These are phyloP conservation scores for Phlebopus sp. DNA, from an alignment of 1,284 basidiomycete genomes.

Conservation along the genomic window DNA sequence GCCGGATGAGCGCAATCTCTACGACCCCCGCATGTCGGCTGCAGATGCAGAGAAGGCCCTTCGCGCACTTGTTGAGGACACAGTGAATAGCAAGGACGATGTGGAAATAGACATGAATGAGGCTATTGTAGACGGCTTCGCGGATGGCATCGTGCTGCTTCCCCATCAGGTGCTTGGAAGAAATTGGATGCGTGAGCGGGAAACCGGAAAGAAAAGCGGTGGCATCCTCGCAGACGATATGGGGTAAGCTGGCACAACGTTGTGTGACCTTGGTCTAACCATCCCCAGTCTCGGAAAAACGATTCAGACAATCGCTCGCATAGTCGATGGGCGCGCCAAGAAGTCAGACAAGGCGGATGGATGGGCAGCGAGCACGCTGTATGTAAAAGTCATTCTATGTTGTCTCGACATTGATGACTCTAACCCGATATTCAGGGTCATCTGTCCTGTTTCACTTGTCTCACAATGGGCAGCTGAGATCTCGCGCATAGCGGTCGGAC, in stretches of 20 bases:
- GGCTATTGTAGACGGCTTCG: slow-evolving; percentile 71
- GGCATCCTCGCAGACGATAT: slow-evolving; percentile 94
- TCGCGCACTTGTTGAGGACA: slow-evolving; percentile 56
- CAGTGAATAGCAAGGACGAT: slow-evolving; percentile 39
- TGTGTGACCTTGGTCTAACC: slow-evolving; percentile 4
- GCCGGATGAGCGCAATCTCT: slow-evolving; percentile 30
- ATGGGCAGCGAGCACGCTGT: slow-evolving; percentile 74
- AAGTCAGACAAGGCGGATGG: slow-evolving; percentile 71
- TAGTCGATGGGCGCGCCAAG: slow-evolving; percentile 72
- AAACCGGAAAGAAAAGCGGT: slow-evolving; percentile 74
- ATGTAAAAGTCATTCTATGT: slow-evolving; percentile 28
- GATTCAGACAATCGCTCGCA: slow-evolving; percentile 84
- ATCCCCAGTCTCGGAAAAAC: slow-evolving; percentile 82
- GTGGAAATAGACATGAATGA: slow-evolving; percentile 60
- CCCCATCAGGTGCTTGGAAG: slow-evolving; percentile 88
- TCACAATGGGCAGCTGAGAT: slow-evolving; percentile 92
- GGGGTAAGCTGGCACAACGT: slow-evolving; percentile 49
- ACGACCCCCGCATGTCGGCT: slow-evolving; percentile 39
- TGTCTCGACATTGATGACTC: not conserved
- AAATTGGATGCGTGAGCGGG: slow-evolving; percentile 85
- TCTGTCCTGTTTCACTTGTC: slow-evolving; percentile 83
- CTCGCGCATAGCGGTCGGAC: slow-evolving; percentile 67
- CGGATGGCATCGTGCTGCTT: slow-evolving; percentile 65
- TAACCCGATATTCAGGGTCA: slow-evolving; percentile 48
- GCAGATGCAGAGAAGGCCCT: slow-evolving; percentile 63